Evolutionary conservation across 2,329 filamentous ascomycete species (phyloP), one percentile per base, ranked within the genome.

Genomic region (Cladosporium sp.): DNA sequence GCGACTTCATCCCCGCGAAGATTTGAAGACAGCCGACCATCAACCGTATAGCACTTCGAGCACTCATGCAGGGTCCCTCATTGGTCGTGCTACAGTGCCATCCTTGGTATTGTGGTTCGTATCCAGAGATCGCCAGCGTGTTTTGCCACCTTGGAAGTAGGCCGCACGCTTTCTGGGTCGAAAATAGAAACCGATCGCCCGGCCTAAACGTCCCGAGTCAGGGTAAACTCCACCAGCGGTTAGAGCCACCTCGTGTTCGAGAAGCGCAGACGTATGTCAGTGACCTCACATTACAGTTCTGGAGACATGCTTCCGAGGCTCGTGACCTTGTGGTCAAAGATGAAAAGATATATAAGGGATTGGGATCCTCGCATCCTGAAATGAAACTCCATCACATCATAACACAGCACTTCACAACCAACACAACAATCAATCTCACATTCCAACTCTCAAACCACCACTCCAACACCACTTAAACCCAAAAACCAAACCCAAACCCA

Each of bases 171-270:
- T 58, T 15, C n/a, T 58, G 55, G 24, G 34, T 58, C 14, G 26
- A 55, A 55, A 59, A 59, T 59, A 59, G 57, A 59, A 59, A 41
- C 57, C 47, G 57, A 59, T 59, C 57, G 57, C 18, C 57, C 14
- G 15, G 24, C 14, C 38, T 44, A 32, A 30, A 32, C 32, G 26
- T 26, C 26, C 38, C 57, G 57, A 59, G 57, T 59, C 57, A 59
- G 36, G 55, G 30, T 36, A 34, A 58, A 58, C 21, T 58, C 34
- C 55, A 21, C 18, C 26, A 21, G 11, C 1, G 24, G 34, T 28
- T 47, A 28, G 41, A 38, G 28, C 36, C 38, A 59, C 57, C 57
- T 59, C 57, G 57, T 59, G 38, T 59, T 44, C 36, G 41, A 44
- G 57, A 21, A 47, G 41, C 57, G 26, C 57, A 44, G 38, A 47